These are phyloP conservation scores for Neospora caninum DNA, from an alignment of 169 alveolate species.

Conservation along the genomic window DNA sequence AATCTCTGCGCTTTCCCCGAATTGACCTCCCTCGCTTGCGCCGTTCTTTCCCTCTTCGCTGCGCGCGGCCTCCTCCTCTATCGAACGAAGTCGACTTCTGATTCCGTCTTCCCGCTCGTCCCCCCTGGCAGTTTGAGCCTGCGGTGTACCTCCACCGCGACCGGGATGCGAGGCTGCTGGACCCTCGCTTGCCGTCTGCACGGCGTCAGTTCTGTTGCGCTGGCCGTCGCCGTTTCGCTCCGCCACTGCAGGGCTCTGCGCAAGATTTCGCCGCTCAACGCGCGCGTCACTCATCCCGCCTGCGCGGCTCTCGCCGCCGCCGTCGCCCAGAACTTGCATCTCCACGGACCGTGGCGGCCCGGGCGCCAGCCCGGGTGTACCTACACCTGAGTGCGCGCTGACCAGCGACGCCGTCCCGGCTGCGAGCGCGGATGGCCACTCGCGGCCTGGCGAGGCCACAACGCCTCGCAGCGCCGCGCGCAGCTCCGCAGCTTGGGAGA, in stretches of 20 bases:
- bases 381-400: neutral
- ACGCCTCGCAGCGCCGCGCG: slow-evolving; percentile 3
- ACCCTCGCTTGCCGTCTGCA: too few relatives aligned
- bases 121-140: neutral
- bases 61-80: neutral
- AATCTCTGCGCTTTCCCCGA: neutral
- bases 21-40: neutral
- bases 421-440: neutral
- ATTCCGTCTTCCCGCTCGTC: neutral
- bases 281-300: neutral
- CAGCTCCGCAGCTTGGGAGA: slow-evolving; percentile 52
- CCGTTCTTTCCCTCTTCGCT: neutral
- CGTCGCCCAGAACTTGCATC: neutral
- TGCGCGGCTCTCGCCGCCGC: neutral
- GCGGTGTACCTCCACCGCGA: neutral
- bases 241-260: too few relatives aligned
- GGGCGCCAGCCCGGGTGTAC: too few relatives aligned
- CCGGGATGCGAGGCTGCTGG: too few relatives aligned
- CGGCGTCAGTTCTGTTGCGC: too few relatives aligned
- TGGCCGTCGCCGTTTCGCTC: too few relatives aligned
- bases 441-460: neutral
- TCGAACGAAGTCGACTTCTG: neutral
- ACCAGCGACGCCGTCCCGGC: neutral
- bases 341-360: neutral
- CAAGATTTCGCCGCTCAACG: too few relatives aligned